These are phyloP conservation scores for Barbarea vulgaris DNA, from an alignment of 345 rosid genomes.

Conservation along the genomic window DNA sequence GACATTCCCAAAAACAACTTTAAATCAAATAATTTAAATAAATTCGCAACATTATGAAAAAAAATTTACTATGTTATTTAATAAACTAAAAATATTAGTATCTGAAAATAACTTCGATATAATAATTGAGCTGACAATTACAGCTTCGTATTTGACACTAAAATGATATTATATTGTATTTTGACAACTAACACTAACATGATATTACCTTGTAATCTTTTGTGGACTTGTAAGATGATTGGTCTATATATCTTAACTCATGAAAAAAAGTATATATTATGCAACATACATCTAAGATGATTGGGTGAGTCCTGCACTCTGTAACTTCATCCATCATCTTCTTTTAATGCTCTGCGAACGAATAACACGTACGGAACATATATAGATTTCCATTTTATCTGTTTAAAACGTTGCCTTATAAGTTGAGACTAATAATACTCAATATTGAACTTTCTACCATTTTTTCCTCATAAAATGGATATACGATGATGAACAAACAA, in stretches of 20 bases:
- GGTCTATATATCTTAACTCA: neutral
- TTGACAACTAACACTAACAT: no score
- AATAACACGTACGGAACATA: neutral
- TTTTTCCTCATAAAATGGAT: neutral
- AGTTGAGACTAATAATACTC: neutral
- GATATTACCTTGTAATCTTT: neutral
- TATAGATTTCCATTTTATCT: neutral
- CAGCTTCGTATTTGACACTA: neutral
- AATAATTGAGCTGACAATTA: neutral
- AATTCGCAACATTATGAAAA: no score
- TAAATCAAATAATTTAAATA: no score
- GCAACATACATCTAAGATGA: no score
- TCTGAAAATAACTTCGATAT: neutral
- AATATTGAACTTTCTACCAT: neutral
- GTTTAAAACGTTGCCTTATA: slow-evolving; percentile 4
- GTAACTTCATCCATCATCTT: slow-evolving; percentile 23
- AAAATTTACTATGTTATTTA: neutral
- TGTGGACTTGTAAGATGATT: neutral
- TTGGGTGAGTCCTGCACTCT: no score
- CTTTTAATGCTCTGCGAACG: slow-evolving; percentile 21
- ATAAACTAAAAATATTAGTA: neutral
- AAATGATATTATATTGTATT: neutral
- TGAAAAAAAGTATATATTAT: neutral
- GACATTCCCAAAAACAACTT: no score
- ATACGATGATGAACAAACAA: neutral